phyloP scores from a whole-genome alignment of 805 yeast species.

The Wickerhamiella sergipiensis region DNA sequence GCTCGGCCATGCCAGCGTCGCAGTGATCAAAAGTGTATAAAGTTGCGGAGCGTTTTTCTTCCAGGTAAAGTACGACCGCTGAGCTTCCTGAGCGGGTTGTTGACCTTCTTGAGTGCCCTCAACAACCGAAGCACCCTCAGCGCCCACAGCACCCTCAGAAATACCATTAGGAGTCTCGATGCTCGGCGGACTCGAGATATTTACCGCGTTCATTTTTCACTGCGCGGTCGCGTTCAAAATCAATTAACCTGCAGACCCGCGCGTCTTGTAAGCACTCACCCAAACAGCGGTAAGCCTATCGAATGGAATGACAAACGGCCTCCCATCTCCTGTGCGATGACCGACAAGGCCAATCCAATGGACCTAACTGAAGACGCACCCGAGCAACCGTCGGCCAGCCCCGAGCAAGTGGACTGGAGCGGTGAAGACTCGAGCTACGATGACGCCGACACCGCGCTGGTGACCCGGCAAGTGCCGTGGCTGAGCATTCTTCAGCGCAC shows the following conservation, averaged over 20 bases:
- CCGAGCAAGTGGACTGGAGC: not conserved
- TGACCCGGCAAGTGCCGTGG: slow-evolving; percentile 10
- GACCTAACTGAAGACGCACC: not conserved
- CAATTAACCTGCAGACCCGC: too few species aligned
- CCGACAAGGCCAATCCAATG: not conserved
- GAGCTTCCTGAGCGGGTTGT: not conserved
- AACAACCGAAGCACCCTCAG: too few species aligned
- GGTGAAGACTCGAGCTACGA: not conserved
- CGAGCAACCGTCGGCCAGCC: not conserved
- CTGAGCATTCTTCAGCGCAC: slow-evolving; percentile 7
- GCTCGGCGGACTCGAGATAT: too few species aligned
- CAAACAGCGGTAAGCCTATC: not conserved
- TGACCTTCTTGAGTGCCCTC: too few species aligned
- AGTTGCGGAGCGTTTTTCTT: slow-evolving; percentile 46
- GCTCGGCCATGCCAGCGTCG: slow-evolving; percentile 52
- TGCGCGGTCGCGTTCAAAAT: too few species aligned
- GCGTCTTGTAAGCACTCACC: too few species aligned
- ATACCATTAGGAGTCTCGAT: too few species aligned
- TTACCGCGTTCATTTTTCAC: too few species aligned
- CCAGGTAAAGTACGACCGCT: slow-evolving; percentile 32
- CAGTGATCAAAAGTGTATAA: slow-evolving; percentile 40
- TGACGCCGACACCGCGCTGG: not conserved
- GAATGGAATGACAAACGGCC: not conserved
- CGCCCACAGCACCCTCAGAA: not conserved
- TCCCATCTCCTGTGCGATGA: not conserved